Conservation (phyloP, 202 grass and related monocot species). For the Elaeis oleifera region DNA sequence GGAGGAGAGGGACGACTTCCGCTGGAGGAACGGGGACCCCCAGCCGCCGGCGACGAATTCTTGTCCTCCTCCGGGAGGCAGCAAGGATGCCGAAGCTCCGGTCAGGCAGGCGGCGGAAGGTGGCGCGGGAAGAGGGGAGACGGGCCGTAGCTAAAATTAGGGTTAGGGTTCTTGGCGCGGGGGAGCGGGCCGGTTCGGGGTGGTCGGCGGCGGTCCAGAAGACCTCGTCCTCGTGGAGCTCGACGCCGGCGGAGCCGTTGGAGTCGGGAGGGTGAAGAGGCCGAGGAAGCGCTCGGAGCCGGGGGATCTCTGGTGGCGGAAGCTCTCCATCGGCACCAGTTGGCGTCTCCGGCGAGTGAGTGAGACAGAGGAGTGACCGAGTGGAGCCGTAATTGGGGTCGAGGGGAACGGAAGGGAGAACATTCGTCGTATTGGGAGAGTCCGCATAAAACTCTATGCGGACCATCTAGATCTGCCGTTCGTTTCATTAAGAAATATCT, state of each 20-base stretch:
- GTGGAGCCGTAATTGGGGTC: no score
- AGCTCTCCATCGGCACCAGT: conserved; percentile 1
- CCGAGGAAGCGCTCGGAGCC: conserved; percentile 12
- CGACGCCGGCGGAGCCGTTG: not conserved
- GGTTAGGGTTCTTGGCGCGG: not conserved
- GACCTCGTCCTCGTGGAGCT: conserved; percentile 27
- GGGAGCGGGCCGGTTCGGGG: not conserved
- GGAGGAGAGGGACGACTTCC: not conserved
- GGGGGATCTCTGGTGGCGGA: conserved; percentile 4
- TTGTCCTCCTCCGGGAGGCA: conserved; percentile 10
- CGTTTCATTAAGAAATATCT: no score
- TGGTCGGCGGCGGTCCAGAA: conserved; percentile 1
- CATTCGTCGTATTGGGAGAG: no score
- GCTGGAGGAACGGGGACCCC: not conserved
- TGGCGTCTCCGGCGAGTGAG: not conserved
- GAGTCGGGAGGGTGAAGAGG: conserved; percentile 2
- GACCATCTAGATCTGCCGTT: no score
- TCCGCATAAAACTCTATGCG: no score
- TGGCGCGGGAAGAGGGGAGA: not conserved
- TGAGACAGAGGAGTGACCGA: not conserved
- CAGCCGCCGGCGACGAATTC: not conserved
- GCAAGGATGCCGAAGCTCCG: conserved; percentile 21
- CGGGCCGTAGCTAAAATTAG: no score
- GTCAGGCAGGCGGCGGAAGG: no score
- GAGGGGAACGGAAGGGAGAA: no score